Base-by-base conservation (phyloP, 2,329 filamentous ascomycete genomes). In the Phaeosphaeria sp. region DNA sequence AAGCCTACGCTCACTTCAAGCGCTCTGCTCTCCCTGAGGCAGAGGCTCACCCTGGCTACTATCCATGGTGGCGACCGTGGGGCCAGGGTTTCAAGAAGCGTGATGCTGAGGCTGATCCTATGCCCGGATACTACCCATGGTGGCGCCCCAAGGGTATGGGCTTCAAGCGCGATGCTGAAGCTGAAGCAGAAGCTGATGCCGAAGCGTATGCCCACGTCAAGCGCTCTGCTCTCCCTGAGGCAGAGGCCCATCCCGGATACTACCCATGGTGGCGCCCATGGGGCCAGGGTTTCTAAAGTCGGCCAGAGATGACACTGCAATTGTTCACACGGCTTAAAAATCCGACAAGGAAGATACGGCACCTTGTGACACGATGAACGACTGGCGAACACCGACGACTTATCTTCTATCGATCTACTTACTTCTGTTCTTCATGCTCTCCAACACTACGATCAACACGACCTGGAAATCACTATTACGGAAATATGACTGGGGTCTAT, bases 101-200 rank as follows among this genome's bases (percentile, higher is more conserved):
- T 54, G 72, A 69, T 59, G 68, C 75, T 36, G 68, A 71, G 11
- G 72, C 76, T 18, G 64, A 72, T 6, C 25, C 57, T 41, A 22
- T 48, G 15, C 46, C 47, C 15, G 23, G 36, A 2, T 43, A 43
- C 41, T 43, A 20, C 17, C 41, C 41, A 4, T 43, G 51, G 20
- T 36, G 30, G 46, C 7, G 49, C 2, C 59, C 56, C 1, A 48
- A 27, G 10, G 58, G 61, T 2, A 15, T 52, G 13, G 43, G 55
- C 77, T 50, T 64, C 43, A 68, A 68, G 47, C 72, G 71, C 21
- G 30, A 36, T 36, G 30, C 30, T 11, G 56, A 49, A 6, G 47
- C 56, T 21, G 56, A 60, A 20, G 54, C 63, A n/a, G 63, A 72
- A 46, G 67, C 74, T 20, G 51, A 54, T 7, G 54, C 56, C n/a